Base-by-base conservation (phyloP, 169 alveolate genomes). In the Amoebophrya sp. region DNA sequence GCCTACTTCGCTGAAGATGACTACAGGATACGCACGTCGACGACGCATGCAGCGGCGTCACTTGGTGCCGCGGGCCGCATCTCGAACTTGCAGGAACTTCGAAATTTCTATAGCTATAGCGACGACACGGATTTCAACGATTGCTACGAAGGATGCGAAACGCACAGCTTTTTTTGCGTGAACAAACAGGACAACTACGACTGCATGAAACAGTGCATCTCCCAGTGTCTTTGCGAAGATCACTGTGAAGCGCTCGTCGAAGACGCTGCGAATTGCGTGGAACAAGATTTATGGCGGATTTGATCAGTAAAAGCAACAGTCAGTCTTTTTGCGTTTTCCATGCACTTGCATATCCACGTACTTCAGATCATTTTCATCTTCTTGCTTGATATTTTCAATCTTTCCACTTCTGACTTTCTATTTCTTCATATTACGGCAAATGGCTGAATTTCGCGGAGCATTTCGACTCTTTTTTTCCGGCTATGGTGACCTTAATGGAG, bases 241-340 rank as follows among this genome's bases (percentile, higher is more conserved):
- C 38, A 1, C 41, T 90, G 92, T 41, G 65, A 90, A n/a, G 47
- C 92, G 23, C 10, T 90, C n/a, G 26, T 41, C 6, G 65, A 90
- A 24, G 92, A 90, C 55, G 92, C 92, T 12, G 92, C 92, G 36
- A 92, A 91, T 65, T 95, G 96, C 77, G 53, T 94, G 92, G 94
- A 94, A 90, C 76, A 89, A 40, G 97, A n/a, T n/a, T n/a, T n/a
- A n/a, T n/a, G n/a, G n/a, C n/a, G n/a, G n/a, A n/a, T n/a, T n/a
- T n/a, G n/a, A n/a, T n/a, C n/a, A n/a, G n/a, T n/a, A n/a, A n/a
- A n/a, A n/a, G n/a, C n/a, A n/a, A n/a, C n/a, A n/a, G n/a, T n/a
- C n/a, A n/a, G n/a, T n/a, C n/a, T n/a, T n/a, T n/a, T n/a, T n/a
- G n/a, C n/a, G n/a, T n/a, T n/a, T n/a, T n/a, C n/a, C n/a, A n/a